Base-by-base conservation (phyloP, 768 basidiomycete genomes). In the Obba rivulosa region DNA sequence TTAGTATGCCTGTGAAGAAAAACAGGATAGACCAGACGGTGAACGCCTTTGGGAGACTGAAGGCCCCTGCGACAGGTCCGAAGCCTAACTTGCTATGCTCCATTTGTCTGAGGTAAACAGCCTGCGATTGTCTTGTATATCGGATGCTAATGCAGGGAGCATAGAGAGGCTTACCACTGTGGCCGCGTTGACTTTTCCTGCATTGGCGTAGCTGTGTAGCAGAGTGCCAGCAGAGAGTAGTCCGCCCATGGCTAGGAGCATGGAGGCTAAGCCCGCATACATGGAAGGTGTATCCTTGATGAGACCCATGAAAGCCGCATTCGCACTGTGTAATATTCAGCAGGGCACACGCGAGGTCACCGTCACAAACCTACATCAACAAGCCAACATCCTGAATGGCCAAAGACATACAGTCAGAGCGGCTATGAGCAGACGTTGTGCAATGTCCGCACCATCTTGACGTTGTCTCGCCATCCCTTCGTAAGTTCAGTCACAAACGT, bases 381-480 rank as follows among this genome's bases (percentile, higher is more conserved):
- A 53, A 13, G n/a, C 49, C 48, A 13, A 45, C 28, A 9, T 49
- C 38, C 56, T 56, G 43, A 16, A 8, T 18, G 4, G 22, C 4
- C 24, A 18, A 24, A 13, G 34, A 22, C 31, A 31, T 8, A 13
- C 8, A 4, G 34, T 17, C 18, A 16, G 8, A 18, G 20, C 9
- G 13, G 11, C 37, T 2, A 40, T 3, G 11, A 18, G 34, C 2
- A 8, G 20, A 11, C 17, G 17, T n/a, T 5, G 13, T 16, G 28
- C 16, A 39, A 46, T 45, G 31, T 23, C 41, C 52, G 24, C 31
- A 56, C 57, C 44, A 52, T 16, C 3, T 41, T n/a, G 1, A 48
- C 53, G 9, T 42, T 14, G 4, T 61, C 49, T 2, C 51, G 38
- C 62, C 63, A 65, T 2, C 55, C 51, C 3, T 48, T 28, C 31